Evolutionary conservation across 768 basidiomycete species (phyloP), one percentile per base, ranked within the genome.

Genomic region (Pleurotus djamor): DNA sequence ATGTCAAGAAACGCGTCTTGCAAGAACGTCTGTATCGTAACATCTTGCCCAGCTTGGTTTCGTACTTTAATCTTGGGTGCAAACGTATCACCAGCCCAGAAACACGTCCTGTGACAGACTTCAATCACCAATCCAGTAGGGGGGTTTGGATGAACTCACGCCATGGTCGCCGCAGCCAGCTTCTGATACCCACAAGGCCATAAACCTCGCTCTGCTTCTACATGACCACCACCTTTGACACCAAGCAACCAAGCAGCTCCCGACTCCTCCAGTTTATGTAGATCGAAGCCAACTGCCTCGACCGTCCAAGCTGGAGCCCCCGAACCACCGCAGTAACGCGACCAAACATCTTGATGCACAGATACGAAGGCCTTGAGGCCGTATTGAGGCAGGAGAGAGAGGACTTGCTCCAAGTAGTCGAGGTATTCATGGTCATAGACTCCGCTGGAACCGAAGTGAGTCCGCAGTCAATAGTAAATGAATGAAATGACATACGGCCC

Each of bases 291-390:
- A 6, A 87, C 89, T 8, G 83, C 72, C 60, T 93, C 88, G 1
- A 98, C 76, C 1, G 95, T 97, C 96, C 97, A 99, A 3, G 92
- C 94, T 1, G 97, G 97, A 0, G 96, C 96, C 1, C 97, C 96
- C 1, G 94, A 96, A 47, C 96, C 96, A 6, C 96, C 96, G 2
- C 87, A 86, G 66, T 95, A 96, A 4, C 96, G 86, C 0, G 94
- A 96, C 92, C 94, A 98, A 35, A 98, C 94, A 69, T 98, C 94
- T 71, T 96, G 96, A 69, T 98, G 96, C 58, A 96, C 69, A 8
- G 86, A 86, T 14, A 96, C 81, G 64, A 92, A 92, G 2, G 89
- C 88, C 3, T 79, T 76, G 35, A 94, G 69, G 12, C 89, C 88
- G 61, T 89, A 94, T 60, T 85, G 69, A 0, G 92, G 89, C 28